Evolutionary conservation across 2,329 filamentous ascomycete genomes (phyloP).

Genomic region (Cordyceps fumosorosea): DNA sequence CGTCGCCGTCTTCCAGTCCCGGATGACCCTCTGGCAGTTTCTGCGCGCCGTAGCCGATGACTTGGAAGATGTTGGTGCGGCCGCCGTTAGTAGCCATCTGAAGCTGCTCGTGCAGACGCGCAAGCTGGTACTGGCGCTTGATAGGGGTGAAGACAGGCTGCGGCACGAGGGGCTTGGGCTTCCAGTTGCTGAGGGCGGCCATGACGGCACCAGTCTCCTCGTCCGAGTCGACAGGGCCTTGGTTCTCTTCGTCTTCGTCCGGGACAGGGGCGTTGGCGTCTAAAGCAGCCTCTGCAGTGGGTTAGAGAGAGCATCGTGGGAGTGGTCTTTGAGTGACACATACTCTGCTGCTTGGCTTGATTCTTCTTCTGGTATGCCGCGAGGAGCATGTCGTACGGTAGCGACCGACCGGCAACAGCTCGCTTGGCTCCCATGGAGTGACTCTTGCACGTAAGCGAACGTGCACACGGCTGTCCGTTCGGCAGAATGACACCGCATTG

Average conservation of each 20-base stretch:
- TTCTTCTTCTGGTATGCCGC: conserved; percentile 95
- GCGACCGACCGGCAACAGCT: conserved; percentile 74
- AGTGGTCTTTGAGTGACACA: conserved; percentile 28
- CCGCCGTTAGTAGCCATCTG: conserved; percentile 61
- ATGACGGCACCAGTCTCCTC: conserved; percentile 90
- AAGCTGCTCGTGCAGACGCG: conserved; percentile 58
- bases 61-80: conserved; percentile 58
- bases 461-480: conserved; percentile 80
- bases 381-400: conserved; percentile 89
- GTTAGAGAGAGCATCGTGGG: not conserved
- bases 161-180: conserved; percentile 69
- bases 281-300: conserved; percentile 71
- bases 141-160: conserved; percentile 57
- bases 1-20: conserved; percentile 42
- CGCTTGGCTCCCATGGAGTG: conserved; percentile 94
- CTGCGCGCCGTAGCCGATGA: conserved; percentile 50
- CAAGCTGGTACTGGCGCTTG: conserved; percentile 55
- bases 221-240: conserved; percentile 82
- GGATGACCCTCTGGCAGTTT: conserved; percentile 45
- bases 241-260: conserved; percentile 75
- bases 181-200: conserved; percentile 68
- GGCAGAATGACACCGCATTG: conserved; percentile 85
- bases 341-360: conserved; percentile 94
- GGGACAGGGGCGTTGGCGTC: conserved; percentile 88
- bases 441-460: conserved; percentile 87